phyloP scores from a whole-genome alignment of 768 basidiomycete genomes.

The Cystobasidium ongulense region DNA sequence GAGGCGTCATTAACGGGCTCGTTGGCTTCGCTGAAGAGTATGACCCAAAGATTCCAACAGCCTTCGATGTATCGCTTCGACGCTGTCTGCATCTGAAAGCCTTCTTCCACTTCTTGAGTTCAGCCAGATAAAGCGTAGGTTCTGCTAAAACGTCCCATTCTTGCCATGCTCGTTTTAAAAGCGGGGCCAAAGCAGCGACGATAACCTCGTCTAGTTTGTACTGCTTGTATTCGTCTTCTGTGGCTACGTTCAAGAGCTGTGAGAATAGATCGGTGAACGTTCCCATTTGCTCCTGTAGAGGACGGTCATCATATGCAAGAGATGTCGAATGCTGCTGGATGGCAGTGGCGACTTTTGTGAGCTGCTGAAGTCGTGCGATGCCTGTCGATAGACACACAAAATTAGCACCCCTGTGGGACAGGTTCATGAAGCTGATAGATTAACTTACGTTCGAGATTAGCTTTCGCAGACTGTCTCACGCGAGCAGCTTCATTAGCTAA shows the following conservation, averaged over 20 bases:
- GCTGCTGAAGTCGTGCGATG: constrained; percentile 21
- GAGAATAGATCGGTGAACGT: background rate
- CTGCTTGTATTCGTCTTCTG: constrained; percentile 60
- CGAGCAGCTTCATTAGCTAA: constrained; percentile 62
- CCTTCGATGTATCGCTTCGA: background rate
- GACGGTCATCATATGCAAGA: background rate
- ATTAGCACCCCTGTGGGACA: too few relatives aligned
- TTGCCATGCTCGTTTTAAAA: constrained; percentile 61
- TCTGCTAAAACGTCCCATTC: constrained; percentile 77
- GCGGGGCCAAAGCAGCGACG: constrained; percentile 80
- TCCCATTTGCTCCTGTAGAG: background rate
- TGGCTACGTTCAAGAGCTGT: constrained; percentile 62
- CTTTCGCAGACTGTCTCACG: constrained; percentile 44
- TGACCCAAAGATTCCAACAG: constrained; percentile 17
- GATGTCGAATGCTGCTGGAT: constrained; percentile 5
- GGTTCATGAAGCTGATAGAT: too few relatives aligned
- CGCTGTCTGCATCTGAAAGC: constrained; percentile 43
- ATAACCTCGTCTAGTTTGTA: constrained; percentile 83
- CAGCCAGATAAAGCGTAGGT: constrained; percentile 50
- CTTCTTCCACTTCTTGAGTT: constrained; percentile 45
- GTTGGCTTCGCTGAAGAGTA: background rate
- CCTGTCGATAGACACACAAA: too few relatives aligned
- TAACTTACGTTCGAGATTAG: background rate
- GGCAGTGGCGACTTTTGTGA: background rate
- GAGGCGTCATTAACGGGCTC: constrained; percentile 65